Evolutionary conservation across 305 asterid species (phyloP).

Genomic region (Fraxinus greggii): DNA sequence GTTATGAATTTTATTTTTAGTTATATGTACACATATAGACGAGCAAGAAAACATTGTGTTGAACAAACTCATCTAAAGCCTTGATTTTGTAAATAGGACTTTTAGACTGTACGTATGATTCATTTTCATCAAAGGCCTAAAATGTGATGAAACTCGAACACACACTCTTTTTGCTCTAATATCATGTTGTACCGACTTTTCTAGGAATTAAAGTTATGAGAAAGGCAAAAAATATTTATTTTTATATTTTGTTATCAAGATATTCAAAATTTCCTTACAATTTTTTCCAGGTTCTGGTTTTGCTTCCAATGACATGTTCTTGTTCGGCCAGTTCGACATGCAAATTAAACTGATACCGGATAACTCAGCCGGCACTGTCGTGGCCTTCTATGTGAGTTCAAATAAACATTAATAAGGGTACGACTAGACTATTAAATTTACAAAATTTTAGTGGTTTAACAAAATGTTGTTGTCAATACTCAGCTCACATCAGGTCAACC

Average conservation of each 20-base stretch:
- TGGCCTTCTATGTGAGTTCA: slow-evolving; percentile 67
- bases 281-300: slow-evolving; percentile 52
- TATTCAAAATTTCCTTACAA: neutral
- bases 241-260: neutral
- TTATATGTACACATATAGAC: neutral
- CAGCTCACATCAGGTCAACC: slow-evolving; percentile 66
- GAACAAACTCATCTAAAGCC: neutral
- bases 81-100: neutral
- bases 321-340: slow-evolving; percentile 86
- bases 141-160: neutral
- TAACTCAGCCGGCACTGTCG: slow-evolving; percentile 88
- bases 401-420: neutral
- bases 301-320: slow-evolving; percentile 67
- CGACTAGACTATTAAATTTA: neutral
- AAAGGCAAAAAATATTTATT: neutral
- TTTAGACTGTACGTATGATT: neutral
- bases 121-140: neutral
- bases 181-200: neutral
- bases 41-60: neutral
- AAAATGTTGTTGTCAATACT: slow-evolving; percentile 7
- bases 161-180: neutral
- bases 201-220: neutral
- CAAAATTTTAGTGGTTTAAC: neutral
- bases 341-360: slow-evolving; percentile 75
- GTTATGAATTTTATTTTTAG: neutral